These are phyloP conservation scores for Colletotrichum cordylinicola DNA, from an alignment of 2,329 filamentous ascomycete genomes.

Conservation along the genomic window DNA sequence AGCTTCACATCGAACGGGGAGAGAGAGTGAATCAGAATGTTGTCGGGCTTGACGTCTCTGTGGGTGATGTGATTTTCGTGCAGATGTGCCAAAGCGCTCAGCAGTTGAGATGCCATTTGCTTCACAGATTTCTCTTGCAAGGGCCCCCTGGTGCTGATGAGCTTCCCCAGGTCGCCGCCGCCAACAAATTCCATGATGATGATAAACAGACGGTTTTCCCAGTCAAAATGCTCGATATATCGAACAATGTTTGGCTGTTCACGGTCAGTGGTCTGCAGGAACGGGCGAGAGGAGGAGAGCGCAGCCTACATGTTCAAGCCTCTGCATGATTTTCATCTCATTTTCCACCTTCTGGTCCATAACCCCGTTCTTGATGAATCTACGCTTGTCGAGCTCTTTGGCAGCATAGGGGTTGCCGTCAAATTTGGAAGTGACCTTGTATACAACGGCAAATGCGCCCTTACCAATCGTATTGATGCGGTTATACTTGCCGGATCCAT, in stretches of 20 bases:
- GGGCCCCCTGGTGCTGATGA: conserved; percentile 65
- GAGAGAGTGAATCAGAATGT: conserved; percentile 81
- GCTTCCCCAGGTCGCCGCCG: conserved; percentile 81
- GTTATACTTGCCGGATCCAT: conserved; percentile 85
- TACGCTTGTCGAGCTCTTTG: conserved; percentile 92
- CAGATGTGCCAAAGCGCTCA: conserved; percentile 84
- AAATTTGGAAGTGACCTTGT: conserved; percentile 85
- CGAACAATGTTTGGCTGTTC: conserved; percentile 83
- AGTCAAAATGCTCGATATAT: conserved; percentile 88
- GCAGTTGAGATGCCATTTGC: conserved; percentile 75
- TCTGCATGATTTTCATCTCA: conserved; percentile 95
- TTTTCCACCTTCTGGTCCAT: conserved; percentile 93
- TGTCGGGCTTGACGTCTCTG: conserved; percentile 98
- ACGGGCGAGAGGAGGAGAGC: neutral
- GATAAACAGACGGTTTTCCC: conserved; percentile 83
- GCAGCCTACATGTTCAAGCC: conserved; percentile 76
- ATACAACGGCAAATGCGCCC: conserved; percentile 93
- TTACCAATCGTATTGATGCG: conserved; percentile 83
- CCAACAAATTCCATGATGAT: conserved; percentile 96
- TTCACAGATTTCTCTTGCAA: conserved; percentile 75
- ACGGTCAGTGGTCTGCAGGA: neutral
- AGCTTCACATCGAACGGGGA: conserved; percentile 85
- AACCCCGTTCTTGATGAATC: conserved; percentile 91
- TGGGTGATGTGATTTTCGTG: conserved; percentile 92
- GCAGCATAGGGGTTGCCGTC: conserved; percentile 86